Percentiles rank a stretch among this genome's conserved stretches.
Evolutionary conservation across 352 stramenopile species (phyloP).

Genomic region (Blastocystis sp.): DNA sequence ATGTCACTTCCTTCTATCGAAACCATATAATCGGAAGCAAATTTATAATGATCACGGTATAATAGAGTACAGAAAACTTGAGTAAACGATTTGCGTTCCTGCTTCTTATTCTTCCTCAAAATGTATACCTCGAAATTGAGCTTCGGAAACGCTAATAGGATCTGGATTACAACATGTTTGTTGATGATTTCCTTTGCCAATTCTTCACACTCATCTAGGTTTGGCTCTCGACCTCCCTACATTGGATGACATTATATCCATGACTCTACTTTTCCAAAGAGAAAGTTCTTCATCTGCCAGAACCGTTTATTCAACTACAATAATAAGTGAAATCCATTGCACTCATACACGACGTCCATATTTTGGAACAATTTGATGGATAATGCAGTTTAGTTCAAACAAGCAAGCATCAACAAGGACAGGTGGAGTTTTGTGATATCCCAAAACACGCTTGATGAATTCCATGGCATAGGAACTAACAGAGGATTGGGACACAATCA

Average conservation of each 20-base stretch:
- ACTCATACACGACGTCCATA: slow-evolving; percentile 8
- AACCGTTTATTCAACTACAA: slow-evolving; percentile 58
- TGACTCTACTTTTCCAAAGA: slow-evolving; percentile 32
- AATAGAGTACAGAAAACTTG: slow-evolving; percentile 53
- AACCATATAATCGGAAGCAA: slow-evolving; percentile 55
- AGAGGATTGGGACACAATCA: background rate
- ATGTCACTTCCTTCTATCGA: slow-evolving; percentile 50
- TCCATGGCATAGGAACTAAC: background rate
- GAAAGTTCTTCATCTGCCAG: slow-evolving; percentile 62
- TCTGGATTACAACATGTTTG: slow-evolving; percentile 44
- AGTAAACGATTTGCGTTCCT: slow-evolving; percentile 58
- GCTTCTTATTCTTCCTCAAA: background rate
- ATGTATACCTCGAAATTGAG: slow-evolving; percentile 14
- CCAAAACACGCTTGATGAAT: slow-evolving; percentile 46
- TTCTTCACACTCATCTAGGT: slow-evolving; percentile 53
- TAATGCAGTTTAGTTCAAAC: slow-evolving; percentile 56
- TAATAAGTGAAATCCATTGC: background rate
- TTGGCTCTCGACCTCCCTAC: slow-evolving; percentile 33
- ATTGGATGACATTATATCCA: background rate
- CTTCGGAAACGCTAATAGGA: slow-evolving; percentile 52
- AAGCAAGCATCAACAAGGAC: slow-evolving; percentile 40
- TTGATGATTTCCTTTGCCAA: slow-evolving; percentile 57
- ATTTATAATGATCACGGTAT: slow-evolving; percentile 61
- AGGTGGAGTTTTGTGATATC: slow-evolving; percentile 53
- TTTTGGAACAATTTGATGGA: slow-evolving; percentile 41